Conservation (phyloP, 2,329 filamentous ascomycete species). For the Neofusicoccum parvum region DNA sequence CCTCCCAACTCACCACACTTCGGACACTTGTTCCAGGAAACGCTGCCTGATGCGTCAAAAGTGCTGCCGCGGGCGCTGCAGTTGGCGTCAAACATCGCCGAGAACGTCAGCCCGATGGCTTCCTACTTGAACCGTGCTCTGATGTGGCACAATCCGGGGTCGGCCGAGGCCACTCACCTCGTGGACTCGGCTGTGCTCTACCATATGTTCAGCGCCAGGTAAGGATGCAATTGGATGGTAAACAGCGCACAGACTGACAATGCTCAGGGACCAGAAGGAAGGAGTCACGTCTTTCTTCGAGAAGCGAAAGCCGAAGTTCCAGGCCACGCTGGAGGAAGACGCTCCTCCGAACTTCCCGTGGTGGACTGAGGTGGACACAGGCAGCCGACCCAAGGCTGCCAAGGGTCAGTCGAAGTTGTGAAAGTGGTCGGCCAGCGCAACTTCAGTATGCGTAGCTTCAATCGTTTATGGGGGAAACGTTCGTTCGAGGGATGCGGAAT, state of each 20-base stretch:
- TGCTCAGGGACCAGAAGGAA: background rate
- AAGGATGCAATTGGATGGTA: background rate
- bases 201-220: constrained; percentile 6
- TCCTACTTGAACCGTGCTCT: constrained; percentile 20
- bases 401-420: background rate
- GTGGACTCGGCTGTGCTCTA: constrained; percentile 21
- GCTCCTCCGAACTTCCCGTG: constrained; percentile 23
- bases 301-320: constrained; percentile 21
- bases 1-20: constrained; percentile 20
- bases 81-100: constrained; percentile 5
- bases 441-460: too few species aligned
- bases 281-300: constrained; percentile 22
- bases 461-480: too few species aligned
- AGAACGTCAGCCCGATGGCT: constrained; percentile 15
- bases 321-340: constrained; percentile 23
- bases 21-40: constrained; percentile 21
- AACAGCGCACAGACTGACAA: background rate
- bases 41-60: background rate
- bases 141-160: constrained; percentile 22
- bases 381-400: background rate
- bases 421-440: too few species aligned
- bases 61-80: constrained; percentile 16
- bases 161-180: constrained; percentile 22
- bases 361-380: constrained; percentile 16
- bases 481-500: too few species aligned